Base-by-base conservation (phyloP, 768 basidiomycete species). In the Hypholoma sublateritium region DNA sequence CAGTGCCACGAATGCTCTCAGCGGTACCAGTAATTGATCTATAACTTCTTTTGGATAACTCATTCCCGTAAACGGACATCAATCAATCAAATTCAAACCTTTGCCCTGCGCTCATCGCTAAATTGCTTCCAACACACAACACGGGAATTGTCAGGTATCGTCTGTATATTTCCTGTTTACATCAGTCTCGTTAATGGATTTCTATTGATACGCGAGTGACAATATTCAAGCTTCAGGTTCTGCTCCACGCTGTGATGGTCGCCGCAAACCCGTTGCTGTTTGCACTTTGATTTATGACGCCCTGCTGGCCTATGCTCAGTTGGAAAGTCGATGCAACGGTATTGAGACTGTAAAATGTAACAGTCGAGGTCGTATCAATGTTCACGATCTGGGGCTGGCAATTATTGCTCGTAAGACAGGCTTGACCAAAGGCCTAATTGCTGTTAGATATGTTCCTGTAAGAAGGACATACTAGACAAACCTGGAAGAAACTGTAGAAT, bases 401-500 rank as follows among this genome's bases (percentile, higher is more conserved):
- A 36, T 64, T 75, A 35, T 62, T 65, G 3, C 69, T 69, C 19
- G 62, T 57, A 45, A 82, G 35, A 65, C 89, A 90, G 2, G 69
- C 64, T 65, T 82, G 74, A 28, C 44, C 65, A 67, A 84, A 90
- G 65, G 80, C 80, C 79, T 86, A 63, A 9, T 45, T 39, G 17
- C 1, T 13, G 8, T 24, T 7, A 35, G 35, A 36, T 36, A n/a
- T 14, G 28, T 8, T 12, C 5, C 5, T 32, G 1, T 45, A 24
- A n/a, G 32, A 3, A 21, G 8, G 28, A 16, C 17, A 5, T 32
- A 32, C 42, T 32, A 21, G 11, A 66, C 76, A 57, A 48, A 83
- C 84, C 55, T 72, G 64, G 78, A 83, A 90, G 76, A 89, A 90
- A 69, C 83, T 86, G 70, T 90, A 89, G 14, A 85, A 70, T 0